Conservation (phyloP, 2,329 filamentous ascomycete genomes). For the Colletotrichum liriopes region DNA sequence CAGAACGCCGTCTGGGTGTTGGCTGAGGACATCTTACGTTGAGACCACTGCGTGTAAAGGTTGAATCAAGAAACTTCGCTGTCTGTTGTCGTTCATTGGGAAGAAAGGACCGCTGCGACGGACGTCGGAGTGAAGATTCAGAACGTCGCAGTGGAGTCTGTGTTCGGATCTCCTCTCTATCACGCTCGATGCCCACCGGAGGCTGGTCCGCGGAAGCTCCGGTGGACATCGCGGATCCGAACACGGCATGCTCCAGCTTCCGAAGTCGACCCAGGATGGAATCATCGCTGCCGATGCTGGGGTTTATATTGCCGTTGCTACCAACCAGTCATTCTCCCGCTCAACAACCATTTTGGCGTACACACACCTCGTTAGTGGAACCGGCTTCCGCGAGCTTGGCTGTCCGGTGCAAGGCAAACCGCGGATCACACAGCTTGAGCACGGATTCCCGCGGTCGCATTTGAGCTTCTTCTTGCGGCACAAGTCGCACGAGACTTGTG, state of each 20-base stretch:
- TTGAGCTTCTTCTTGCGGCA: slow-evolving; percentile 54
- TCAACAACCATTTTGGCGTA: neutral
- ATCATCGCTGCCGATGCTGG: slow-evolving; percentile 8
- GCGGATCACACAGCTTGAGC: slow-evolving; percentile 49
- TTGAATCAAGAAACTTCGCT: slow-evolving; percentile 32
- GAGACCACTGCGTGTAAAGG: slow-evolving; percentile 20
- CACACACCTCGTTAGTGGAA: neutral
- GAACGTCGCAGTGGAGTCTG: neutral
- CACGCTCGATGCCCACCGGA: no score
- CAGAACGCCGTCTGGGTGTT: neutral
- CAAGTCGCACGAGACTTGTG: slow-evolving; percentile 51
- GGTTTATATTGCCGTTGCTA: neutral
- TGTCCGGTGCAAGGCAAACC: slow-evolving; percentile 47
- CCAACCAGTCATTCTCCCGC: neutral
- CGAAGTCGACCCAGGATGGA: slow-evolving; percentile 47
- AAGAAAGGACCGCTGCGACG: neutral
- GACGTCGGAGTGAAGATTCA: neutral
- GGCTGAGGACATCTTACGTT: neutral
- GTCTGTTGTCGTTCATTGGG: slow-evolving; percentile 33
- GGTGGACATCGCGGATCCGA: slow-evolving; percentile 21
- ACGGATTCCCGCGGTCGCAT: slow-evolving; percentile 50
- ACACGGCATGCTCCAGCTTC: slow-evolving; percentile 49
- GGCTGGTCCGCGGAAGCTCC: slow-evolving; percentile 7
- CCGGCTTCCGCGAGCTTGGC: neutral
- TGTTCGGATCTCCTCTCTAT: neutral